These are phyloP conservation scores for Fallopia convolvulus DNA, from an alignment of 148 eudicot genomes.

Conservation along the genomic window DNA sequence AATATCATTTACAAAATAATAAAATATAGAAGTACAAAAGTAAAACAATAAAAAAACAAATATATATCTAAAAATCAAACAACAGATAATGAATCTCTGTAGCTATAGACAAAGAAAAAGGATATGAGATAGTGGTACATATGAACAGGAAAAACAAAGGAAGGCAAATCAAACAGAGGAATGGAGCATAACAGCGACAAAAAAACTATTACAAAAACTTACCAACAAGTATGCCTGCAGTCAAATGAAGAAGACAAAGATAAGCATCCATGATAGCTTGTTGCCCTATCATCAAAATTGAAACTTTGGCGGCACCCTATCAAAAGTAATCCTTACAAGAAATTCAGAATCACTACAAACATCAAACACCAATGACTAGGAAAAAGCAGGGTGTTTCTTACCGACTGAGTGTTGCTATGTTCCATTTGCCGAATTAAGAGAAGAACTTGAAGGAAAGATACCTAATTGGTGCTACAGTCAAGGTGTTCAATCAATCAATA, in stretches of 20 bases:
- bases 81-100: no score
- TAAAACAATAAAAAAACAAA: no score
- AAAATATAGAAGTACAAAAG: no score
- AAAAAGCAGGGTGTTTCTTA: constrained; percentile 26
- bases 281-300: constrained; percentile 89
- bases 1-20: no score
- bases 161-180: constrained; percentile 6
- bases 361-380: neutral
- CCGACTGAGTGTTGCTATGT: constrained; percentile 98
- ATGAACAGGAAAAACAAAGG: no score
- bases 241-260: constrained; percentile 93
- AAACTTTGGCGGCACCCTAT: constrained; percentile 99
- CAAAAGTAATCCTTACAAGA: constrained; percentile 2
- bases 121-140: neutral
- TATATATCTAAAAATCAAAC: no score
- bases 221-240: constrained; percentile 98
- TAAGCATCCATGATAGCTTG: constrained; percentile 99
- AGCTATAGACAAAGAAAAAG: no score
- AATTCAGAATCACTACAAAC: neutral
- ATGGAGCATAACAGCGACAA: no score
- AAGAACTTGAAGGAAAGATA: constrained; percentile 95
- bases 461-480: constrained; percentile 42
- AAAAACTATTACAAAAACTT: constrained; percentile 15
- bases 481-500: constrained; percentile 31
- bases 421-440: constrained; percentile 96